Base-by-base conservation (phyloP, 1,284 basidiomycete genomes). In the Cryptococcus sp. region DNA sequence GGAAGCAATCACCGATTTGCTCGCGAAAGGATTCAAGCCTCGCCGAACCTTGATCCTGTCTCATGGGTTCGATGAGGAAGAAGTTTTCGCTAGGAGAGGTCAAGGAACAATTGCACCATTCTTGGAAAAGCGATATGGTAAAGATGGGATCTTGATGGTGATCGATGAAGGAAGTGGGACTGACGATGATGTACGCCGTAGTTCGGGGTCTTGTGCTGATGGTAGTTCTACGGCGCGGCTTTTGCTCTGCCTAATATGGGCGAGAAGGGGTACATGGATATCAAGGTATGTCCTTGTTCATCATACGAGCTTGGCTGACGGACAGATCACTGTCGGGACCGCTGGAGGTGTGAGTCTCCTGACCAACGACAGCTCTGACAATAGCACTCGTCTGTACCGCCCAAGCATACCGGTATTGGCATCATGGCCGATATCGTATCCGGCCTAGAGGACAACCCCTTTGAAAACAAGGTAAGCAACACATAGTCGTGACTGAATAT, bases 371-470 rank as follows among this genome's bases (percentile, higher is more conserved):
- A 4, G 13, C 19, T 28, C 23, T 40, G n/a, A 42, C n/a, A 28
- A 1, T 63, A 77, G 32, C 78, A 79, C 61, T 77, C 76, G 14
- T 76, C 74, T 2, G 66, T 74, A 1, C 77, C 78, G 1, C 75
- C 75, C 0, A 53, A 56, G 7, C 78, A 79, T 60, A 78, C 76
- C 1, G 71, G 73, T 13, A 79, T 79, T 44, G 78, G 78, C 7
- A 64, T 78, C 52, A 70, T 78, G 56, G 59, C 70, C 1, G 60
- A 68, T 42, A 60, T 78, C 50, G 63, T 79, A 21, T 56, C 61
- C 11, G 66, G 59, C 0, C 62, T 79, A 31, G 77, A 80, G 50
- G 61, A 62, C 3, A 61, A 76, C 48, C 76, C 76, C 0, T 73
- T 73, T 66, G 57, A 62, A 2, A 56, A 62, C 31, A 61, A 63